Percentiles rank a stretch among this genome's conserved stretches.
Evolutionary conservation across 1,284 basidiomycete species (phyloP).

Genomic region (Coniophora puteana): DNA sequence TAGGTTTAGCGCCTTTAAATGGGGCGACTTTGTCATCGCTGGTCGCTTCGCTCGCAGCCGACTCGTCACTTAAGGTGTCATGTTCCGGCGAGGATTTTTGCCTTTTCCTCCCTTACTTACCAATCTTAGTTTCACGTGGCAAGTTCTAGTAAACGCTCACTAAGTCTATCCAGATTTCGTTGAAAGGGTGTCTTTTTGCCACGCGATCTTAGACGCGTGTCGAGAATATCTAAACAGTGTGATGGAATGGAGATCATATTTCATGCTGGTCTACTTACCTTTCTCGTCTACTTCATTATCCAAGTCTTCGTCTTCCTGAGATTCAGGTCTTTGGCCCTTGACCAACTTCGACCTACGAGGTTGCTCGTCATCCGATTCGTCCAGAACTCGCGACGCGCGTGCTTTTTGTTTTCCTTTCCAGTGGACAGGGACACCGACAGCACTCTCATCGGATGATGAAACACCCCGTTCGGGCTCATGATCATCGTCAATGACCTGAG

Average conservation of each 20-base stretch:
- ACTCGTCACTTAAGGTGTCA: no score
- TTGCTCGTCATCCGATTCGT: slow-evolving; percentile 28
- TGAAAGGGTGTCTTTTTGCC: slow-evolving; percentile 58
- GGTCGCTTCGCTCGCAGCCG: no score
- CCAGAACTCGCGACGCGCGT: slow-evolving; percentile 17
- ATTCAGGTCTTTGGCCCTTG: slow-evolving; percentile 42
- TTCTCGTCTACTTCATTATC: slow-evolving; percentile 59
- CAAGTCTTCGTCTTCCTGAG: slow-evolving; percentile 47
- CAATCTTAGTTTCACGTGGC: slow-evolving; percentile 2
- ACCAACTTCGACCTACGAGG: slow-evolving; percentile 41
- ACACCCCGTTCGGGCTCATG: slow-evolving; percentile 22
- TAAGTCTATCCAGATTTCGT: slow-evolving; percentile 56
- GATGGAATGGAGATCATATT: slow-evolving; percentile 4
- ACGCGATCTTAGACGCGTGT: slow-evolving; percentile 57
- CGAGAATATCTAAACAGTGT: slow-evolving; percentile 50
- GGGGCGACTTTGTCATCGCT: no score
- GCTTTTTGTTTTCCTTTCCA: slow-evolving; percentile 17
- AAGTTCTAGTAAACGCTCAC: slow-evolving; percentile 34
- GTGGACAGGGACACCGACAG: slow-evolving; percentile 10
- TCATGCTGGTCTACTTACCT: slow-evolving; percentile 29
- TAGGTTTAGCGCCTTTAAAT: slow-evolving; percentile 25
- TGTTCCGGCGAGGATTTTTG: no score
- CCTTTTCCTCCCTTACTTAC: no score
- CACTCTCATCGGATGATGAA: slow-evolving; percentile 18
- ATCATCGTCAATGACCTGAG: slow-evolving; percentile 16